These are phyloP conservation scores for Ophiostoma montium DNA, from an alignment of 2,329 filamentous ascomycete genomes.

Conservation along the genomic window DNA sequence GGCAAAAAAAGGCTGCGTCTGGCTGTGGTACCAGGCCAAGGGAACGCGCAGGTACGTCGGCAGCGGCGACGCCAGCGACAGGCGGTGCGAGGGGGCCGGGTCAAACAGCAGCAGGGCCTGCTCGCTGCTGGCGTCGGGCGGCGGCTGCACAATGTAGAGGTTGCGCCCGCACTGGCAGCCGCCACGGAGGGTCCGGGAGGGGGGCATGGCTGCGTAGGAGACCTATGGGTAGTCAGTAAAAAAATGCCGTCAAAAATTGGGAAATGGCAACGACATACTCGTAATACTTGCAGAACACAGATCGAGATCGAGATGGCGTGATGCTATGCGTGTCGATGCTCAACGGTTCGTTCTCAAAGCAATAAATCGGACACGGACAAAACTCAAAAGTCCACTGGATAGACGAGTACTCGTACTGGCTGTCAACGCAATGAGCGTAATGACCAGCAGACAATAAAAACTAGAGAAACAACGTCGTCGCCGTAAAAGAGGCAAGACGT, in stretches of 20 bases:
- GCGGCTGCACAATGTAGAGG: conserved; percentile 61
- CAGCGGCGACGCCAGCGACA: conserved; percentile 55
- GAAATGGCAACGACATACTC: no score
- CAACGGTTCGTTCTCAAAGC: no score
- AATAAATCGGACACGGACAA: no score
- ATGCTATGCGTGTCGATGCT: no score
- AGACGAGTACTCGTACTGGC: background rate
- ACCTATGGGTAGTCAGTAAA: no score
- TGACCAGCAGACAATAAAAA: no score
- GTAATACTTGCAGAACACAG: no score
- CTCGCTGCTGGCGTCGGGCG: conserved; percentile 36
- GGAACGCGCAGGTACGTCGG: conserved; percentile 75
- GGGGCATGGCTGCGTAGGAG: background rate
- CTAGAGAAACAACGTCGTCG: no score
- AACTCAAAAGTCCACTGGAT: background rate
- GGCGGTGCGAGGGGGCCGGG: conserved; percentile 52
- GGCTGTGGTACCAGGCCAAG: conserved; percentile 64
- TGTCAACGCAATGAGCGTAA: no score
- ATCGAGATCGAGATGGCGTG: no score
- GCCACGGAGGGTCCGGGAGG: conserved; percentile 48
- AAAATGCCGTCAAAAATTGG: no score
- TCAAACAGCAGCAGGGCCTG: conserved; percentile 62
- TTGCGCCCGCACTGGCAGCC: conserved; percentile 79
- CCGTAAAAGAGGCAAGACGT: no score
- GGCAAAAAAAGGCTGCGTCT: conserved; percentile 59